These are phyloP conservation scores for Plasmopara viticola DNA, from an alignment of 352 stramenopile genomes.

Conservation along the genomic window DNA sequence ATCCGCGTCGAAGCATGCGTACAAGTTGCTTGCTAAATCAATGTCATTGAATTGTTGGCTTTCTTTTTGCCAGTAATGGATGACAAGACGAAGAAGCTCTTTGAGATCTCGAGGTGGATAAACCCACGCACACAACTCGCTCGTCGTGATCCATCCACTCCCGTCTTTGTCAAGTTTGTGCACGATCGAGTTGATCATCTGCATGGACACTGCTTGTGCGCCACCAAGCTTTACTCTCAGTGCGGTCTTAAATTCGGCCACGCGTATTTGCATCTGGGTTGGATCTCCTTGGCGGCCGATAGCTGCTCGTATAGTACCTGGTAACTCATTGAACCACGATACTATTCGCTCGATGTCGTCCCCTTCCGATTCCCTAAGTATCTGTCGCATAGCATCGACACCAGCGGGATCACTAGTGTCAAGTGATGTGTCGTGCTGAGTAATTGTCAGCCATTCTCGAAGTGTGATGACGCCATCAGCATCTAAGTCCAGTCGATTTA, in stretches of 20 bases:
- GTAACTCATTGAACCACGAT: slow-evolving; percentile 42
- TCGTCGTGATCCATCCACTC: slow-evolving; percentile 65
- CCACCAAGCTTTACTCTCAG: slow-evolving; percentile 22
- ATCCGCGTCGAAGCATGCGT: slow-evolving; percentile 49
- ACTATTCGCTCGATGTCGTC: slow-evolving; percentile 20
- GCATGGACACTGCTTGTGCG: slow-evolving; percentile 9
- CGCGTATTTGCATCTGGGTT: slow-evolving; percentile 39
- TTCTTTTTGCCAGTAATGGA: slow-evolving; percentile 27
- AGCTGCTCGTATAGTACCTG: slow-evolving; percentile 23
- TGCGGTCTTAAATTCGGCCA: slow-evolving; percentile 50
- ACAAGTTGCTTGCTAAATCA: slow-evolving; percentile 31
- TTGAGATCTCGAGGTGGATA: slow-evolving; percentile 57
- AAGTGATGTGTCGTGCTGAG: slow-evolving; percentile 12
- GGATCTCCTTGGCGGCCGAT: slow-evolving; percentile 2
- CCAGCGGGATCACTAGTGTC: slow-evolving; percentile 11
- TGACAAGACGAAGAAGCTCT: slow-evolving; percentile 41
- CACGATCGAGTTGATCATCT: slow-evolving; percentile 31
- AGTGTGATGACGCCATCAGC: slow-evolving; percentile 52
- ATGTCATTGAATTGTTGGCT: slow-evolving; percentile 5
- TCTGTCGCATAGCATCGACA: slow-evolving; percentile 20
- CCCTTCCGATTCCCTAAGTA: slow-evolving; percentile 13
- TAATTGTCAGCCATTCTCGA: slow-evolving; percentile 43
- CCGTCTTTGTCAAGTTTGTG: slow-evolving; percentile 45
- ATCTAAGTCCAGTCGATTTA: slow-evolving; percentile 42
- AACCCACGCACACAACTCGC: slow-evolving; percentile 43